Conservation (phyloP, 345 rosid genomes). For the Microthlaspi erraticum region DNA sequence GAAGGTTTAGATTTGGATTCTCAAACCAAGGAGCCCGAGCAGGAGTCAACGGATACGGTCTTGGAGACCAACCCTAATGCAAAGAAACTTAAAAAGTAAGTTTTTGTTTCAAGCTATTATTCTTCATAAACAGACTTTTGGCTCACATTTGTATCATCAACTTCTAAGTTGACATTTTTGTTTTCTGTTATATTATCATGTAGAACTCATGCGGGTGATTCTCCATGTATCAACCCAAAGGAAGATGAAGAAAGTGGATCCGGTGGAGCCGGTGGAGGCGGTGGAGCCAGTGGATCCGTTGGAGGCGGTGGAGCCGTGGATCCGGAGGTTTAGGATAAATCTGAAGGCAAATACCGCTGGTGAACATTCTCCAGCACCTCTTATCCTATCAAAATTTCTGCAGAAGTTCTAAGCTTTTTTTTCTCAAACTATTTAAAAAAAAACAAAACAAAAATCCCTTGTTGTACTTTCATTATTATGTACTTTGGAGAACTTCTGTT, state of each 20-base stretch:
- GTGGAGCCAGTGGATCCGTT: too few relatives aligned
- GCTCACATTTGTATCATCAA: not conserved
- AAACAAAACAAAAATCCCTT: too few relatives aligned
- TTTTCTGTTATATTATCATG: not conserved
- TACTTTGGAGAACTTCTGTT: not conserved
- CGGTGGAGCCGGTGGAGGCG: too few relatives aligned
- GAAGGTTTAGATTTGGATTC: constrained; percentile 78
- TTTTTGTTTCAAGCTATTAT: constrained; percentile 3
- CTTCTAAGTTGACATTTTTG: constrained; percentile 5
- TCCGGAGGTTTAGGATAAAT: constrained; percentile 1
- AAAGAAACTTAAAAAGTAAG: constrained; percentile 73
- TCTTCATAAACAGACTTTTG: not conserved
- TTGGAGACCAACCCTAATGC: constrained; percentile 64
- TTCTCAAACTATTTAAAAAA: too few relatives aligned
- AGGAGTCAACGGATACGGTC: constrained; percentile 71
- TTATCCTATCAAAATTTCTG: not conserved
- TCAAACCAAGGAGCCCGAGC: constrained; percentile 76
- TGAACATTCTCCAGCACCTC: constrained; percentile 1
- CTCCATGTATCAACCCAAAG: constrained; percentile 43
- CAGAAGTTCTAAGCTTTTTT: not conserved
- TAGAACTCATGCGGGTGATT: constrained; percentile 1
- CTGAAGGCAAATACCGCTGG: not conserved
- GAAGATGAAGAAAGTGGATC: not conserved
- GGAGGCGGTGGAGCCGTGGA: too few relatives aligned
- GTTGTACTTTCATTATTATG: too few relatives aligned